Percentiles rank a stretch among this genome's conserved stretches.
phyloP scores from a whole-genome alignment of 495 filamentous ascomycete genomes.

The Pyronema domesticum region DNA sequence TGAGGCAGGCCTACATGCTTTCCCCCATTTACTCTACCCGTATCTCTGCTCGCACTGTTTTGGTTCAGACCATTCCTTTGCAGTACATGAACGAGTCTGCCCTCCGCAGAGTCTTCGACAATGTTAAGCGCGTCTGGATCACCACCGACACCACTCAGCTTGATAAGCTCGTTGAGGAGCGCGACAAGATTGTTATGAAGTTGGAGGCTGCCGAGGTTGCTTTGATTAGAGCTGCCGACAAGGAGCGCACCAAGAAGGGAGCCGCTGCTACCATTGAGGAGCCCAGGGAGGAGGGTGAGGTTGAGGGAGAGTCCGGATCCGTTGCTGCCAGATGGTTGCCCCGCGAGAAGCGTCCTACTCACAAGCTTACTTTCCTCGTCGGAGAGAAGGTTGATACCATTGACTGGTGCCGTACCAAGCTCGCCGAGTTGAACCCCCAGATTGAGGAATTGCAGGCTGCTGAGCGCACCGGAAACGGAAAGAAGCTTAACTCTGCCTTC shows the following conservation, averaged over 20 bases:
- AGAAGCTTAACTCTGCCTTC: conserved; percentile 55
- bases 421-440: conserved; percentile 62
- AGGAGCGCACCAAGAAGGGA: conserved; percentile 50
- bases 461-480: conserved; percentile 52
- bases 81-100: conserved; percentile 54
- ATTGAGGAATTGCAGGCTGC: conserved; percentile 58
- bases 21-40: conserved; percentile 75
- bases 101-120: conserved; percentile 57
- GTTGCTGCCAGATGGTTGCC: conserved; percentile 65
- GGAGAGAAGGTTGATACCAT: conserved; percentile 93
- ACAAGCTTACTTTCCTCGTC: conserved; percentile 57
- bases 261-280: conserved; percentile 35
- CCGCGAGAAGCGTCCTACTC: conserved; percentile 67
- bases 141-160: conserved; percentile 61
- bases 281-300: conserved; percentile 34
- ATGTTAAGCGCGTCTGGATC: conserved; percentile 77
- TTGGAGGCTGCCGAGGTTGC: conserved; percentile 82
- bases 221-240: conserved; percentile 68
- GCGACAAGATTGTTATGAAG: conserved; percentile 65
- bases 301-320: conserved; percentile 48
- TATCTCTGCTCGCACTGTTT: conserved; percentile 82
- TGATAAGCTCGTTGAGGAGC: conserved; percentile 66
- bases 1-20: conserved; percentile 85
- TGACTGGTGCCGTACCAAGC: conserved; percentile 73
- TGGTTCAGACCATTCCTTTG: conserved; percentile 72